Evolutionary conservation across 2,329 filamentous ascomycete species (phyloP).

Genomic region (Pseudogymnoascus sp.): DNA sequence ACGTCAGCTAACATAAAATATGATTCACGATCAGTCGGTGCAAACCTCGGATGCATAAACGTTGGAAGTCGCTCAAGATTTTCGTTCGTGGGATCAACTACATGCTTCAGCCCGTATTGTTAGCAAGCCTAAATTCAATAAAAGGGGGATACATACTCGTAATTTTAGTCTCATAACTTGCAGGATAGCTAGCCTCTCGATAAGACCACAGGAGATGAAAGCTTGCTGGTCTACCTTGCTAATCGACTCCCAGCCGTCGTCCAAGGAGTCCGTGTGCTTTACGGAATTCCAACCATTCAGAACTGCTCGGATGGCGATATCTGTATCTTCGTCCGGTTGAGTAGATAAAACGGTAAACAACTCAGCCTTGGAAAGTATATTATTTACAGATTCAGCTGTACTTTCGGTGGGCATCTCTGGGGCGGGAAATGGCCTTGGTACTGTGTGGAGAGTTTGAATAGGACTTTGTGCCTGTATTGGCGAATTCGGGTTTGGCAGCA

Average conservation of each 20-base stretch:
- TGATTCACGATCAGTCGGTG: background rate
- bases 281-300: background rate
- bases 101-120: background rate
- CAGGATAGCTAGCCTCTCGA: background rate
- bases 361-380: background rate
- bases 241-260: background rate
- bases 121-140: background rate
- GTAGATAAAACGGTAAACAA: background rate
- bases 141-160: background rate
- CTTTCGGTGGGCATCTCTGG: background rate
- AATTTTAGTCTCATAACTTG: background rate
- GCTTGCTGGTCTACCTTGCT: background rate
- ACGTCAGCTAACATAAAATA: background rate
- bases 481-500: background rate
- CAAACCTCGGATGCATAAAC: constrained; percentile 1
- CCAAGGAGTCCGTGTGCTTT: background rate
- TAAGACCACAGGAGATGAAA: background rate
- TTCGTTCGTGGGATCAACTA: background rate
- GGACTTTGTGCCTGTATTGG: background rate
- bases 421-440: background rate
- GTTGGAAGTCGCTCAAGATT: background rate
- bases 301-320: constrained; percentile 5
- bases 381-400: background rate
- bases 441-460: background rate
- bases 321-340: background rate